A percentile compares a stretch with the other conserved stretches of the same genome.
Conservation (phyloP, 768 basidiomycete genomes). For the Epithele typhae region DNA sequence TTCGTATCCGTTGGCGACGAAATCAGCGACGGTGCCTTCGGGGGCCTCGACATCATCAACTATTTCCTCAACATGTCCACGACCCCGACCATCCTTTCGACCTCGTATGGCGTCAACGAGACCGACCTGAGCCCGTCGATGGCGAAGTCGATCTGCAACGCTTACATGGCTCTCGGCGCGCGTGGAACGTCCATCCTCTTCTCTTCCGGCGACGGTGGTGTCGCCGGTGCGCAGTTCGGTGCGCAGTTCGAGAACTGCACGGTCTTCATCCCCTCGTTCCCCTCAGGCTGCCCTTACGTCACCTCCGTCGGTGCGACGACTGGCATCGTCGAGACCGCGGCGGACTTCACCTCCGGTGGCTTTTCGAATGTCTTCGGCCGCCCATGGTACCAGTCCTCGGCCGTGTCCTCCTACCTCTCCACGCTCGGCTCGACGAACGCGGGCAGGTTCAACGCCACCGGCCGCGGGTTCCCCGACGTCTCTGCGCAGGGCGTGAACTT, state of each 20-base stretch:
- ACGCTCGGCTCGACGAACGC: slow-evolving; percentile 24
- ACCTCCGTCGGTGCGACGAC: slow-evolving; percentile 33
- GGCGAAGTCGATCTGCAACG: slow-evolving; percentile 27
- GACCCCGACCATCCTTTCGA: slow-evolving; percentile 29
- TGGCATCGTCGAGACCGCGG: slow-evolving; percentile 25
- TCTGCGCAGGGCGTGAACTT: slow-evolving; percentile 35
- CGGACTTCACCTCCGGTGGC: slow-evolving; percentile 31
- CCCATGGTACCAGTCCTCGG: slow-evolving; percentile 35
- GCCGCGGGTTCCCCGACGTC: slow-evolving; percentile 46
- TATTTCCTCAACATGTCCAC: slow-evolving; percentile 18
- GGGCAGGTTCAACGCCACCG: slow-evolving; percentile 29
- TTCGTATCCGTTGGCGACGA: slow-evolving; percentile 32
- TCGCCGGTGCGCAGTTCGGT: slow-evolving; percentile 25
- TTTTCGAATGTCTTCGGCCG: slow-evolving; percentile 30
- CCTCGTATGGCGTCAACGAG: slow-evolving; percentile 32
- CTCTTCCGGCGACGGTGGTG: slow-evolving; percentile 36
- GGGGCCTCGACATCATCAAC: slow-evolving; percentile 30
- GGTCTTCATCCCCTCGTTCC: slow-evolving; percentile 32
- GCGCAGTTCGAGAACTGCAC: slow-evolving; percentile 22
- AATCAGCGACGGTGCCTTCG: slow-evolving; percentile 25
- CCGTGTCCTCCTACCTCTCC: slow-evolving; percentile 33
- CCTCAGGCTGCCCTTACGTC: slow-evolving; percentile 32
- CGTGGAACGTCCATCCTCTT: slow-evolving; percentile 33
- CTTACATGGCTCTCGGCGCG: slow-evolving; percentile 31
- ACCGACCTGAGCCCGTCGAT: slow-evolving; percentile 14